phyloP scores from a whole-genome alignment of 768 basidiomycete genomes.

The Lepiota brunneoincarnata region DNA sequence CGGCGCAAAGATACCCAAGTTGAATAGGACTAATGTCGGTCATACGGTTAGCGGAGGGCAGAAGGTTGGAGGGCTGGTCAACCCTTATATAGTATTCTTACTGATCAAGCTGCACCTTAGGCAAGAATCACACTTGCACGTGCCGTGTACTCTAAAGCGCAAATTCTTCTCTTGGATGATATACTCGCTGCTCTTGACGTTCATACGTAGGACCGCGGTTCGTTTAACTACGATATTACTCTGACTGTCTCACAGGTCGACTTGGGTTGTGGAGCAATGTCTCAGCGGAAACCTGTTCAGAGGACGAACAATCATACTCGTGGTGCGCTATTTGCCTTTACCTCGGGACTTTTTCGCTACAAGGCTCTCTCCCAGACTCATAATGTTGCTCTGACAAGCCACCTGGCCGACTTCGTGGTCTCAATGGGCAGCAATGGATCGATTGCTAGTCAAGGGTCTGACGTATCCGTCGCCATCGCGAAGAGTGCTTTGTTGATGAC shows the following conservation, averaged over 20 bases:
- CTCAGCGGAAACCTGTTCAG: slow-evolving; percentile 74
- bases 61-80: slow-evolving; percentile 21
- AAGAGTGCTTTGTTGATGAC: slow-evolving; percentile 32
- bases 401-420: slow-evolving; percentile 56
- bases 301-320: slow-evolving; percentile 83
- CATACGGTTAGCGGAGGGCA: slow-evolving; percentile 40
- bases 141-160: slow-evolving; percentile 47
- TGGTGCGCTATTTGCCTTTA: slow-evolving; percentile 38
- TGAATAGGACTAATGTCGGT: background rate
- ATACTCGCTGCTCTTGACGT: slow-evolving; percentile 63
- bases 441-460: slow-evolving; percentile 41
- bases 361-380: slow-evolving; percentile 32
- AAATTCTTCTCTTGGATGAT: slow-evolving; percentile 71
- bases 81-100: background rate
- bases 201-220: slow-evolving; percentile 19
- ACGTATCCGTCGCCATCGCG: slow-evolving; percentile 45
- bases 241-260: slow-evolving; percentile 54
- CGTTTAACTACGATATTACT: background rate
- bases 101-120: slow-evolving; percentile 17
- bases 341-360: background rate
- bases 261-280: slow-evolving; percentile 78
- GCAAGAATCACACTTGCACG: slow-evolving; percentile 47
- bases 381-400: slow-evolving; percentile 48
- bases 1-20: background rate
- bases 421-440: slow-evolving; percentile 54